These are phyloP conservation scores for Parastagonospora avenae DNA, from an alignment of 2,329 filamentous ascomycete species.

Conservation along the genomic window DNA sequence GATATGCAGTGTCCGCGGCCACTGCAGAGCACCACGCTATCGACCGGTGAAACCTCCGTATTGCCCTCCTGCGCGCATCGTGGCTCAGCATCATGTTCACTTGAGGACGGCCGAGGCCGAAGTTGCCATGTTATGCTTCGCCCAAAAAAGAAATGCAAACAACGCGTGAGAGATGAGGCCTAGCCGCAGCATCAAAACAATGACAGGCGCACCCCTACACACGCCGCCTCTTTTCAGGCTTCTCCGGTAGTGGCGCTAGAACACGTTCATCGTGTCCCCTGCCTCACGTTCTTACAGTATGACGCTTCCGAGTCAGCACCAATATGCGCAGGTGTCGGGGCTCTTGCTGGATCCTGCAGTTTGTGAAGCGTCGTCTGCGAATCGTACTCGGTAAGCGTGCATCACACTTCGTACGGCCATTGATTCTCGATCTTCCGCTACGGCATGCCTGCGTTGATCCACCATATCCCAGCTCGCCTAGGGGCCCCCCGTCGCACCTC, in stretches of 20 bases:
- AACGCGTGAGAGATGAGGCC: constrained; percentile 45
- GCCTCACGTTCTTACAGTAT: constrained; percentile 9
- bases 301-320: constrained; percentile 15
- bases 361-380: constrained; percentile 20
- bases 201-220: constrained; percentile 35
- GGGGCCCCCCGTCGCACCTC: constrained; percentile 32
- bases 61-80: neutral
- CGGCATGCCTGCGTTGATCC: constrained; percentile 39
- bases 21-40: constrained; percentile 27
- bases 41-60: constrained; percentile 21
- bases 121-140: constrained; percentile 33
- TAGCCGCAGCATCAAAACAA: constrained; percentile 12
- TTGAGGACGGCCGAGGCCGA: constrained; percentile 2
- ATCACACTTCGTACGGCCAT: constrained; percentile 30
- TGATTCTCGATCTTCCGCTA: constrained; percentile 28
- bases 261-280: constrained; percentile 1
- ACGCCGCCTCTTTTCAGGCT: constrained; percentile 20
- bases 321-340: constrained; percentile 19
- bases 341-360: constrained; percentile 29
- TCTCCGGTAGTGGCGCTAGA: neutral
- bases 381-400: constrained; percentile 27
- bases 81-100: constrained; percentile 1
- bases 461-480: constrained; percentile 23
- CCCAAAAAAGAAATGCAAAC: constrained; percentile 33
- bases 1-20: constrained; percentile 24